A percentile compares a stretch with the other conserved stretches of the same genome.
phyloP scores from a whole-genome alignment of 2,329 filamentous ascomycete species.

The Penicillium sp. region DNA sequence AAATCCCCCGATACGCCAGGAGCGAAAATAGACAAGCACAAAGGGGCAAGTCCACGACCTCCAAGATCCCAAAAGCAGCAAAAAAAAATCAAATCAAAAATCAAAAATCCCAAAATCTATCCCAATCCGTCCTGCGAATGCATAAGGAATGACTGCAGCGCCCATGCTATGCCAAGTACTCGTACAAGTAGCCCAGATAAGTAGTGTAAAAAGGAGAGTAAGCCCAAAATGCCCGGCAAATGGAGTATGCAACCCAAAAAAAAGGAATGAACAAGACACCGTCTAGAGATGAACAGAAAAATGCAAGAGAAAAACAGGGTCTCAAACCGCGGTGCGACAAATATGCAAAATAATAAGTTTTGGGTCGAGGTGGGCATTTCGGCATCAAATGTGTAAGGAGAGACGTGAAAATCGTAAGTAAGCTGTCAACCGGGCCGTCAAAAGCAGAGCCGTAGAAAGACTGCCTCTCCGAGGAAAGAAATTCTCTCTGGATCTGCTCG shows the following conservation, averaged over 20 bases:
- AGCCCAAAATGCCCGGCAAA: slow-evolving; percentile 40
- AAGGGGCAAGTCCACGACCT: slow-evolving; percentile 16
- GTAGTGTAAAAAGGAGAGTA: slow-evolving; percentile 37
- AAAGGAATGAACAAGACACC: slow-evolving; percentile 44
- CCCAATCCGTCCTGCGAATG: slow-evolving; percentile 41
- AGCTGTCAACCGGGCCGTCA: slow-evolving; percentile 9
- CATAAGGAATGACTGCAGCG: slow-evolving; percentile 48
- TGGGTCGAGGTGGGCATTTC: slow-evolving; percentile 37
- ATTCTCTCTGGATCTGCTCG: background rate
- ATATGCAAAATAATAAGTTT: slow-evolving; percentile 27
- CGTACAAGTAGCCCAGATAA: slow-evolving; percentile 43
- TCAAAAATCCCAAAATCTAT: slow-evolving; percentile 30
- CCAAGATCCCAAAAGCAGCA: slow-evolving; percentile 21
- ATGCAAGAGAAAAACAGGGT: slow-evolving; percentile 33
- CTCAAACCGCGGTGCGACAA: slow-evolving; percentile 22
- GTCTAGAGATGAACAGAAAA: slow-evolving; percentile 33
- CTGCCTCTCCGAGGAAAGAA: background rate
- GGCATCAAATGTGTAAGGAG: slow-evolving; percentile 42
- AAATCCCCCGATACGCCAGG: slow-evolving; percentile 10
- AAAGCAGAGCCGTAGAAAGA: too few relatives aligned
- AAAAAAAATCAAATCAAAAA: background rate
- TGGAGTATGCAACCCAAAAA: slow-evolving; percentile 36
- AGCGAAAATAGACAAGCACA: background rate
- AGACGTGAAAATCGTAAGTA: slow-evolving; percentile 40
- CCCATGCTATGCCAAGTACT: slow-evolving; percentile 45